Conservation (phyloP, 495 filamentous ascomycete genomes). For the Apodospora peruviana region DNA sequence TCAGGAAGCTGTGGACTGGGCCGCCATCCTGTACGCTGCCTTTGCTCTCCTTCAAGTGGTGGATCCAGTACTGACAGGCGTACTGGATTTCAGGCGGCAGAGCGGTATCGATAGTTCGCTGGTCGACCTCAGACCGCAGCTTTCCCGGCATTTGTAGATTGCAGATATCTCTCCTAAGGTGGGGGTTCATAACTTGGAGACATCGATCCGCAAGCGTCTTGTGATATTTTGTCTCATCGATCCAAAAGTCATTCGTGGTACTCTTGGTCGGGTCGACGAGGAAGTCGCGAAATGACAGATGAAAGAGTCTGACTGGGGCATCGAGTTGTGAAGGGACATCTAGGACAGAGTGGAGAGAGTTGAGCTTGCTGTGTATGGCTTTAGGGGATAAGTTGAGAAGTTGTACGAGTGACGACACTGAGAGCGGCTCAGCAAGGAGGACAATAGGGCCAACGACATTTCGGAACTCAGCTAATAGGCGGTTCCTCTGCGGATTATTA, state of each 20-base stretch:
- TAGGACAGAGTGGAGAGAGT: slow-evolving; percentile 24
- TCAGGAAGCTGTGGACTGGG: slow-evolving; percentile 30
- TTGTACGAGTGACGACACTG: slow-evolving; percentile 17
- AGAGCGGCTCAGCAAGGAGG: slow-evolving; percentile 25
- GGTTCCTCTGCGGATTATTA: background rate
- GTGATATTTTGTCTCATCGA: slow-evolving; percentile 14
- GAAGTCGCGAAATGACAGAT: slow-evolving; percentile 49
- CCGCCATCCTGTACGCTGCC: slow-evolving; percentile 14
- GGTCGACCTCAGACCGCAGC: slow-evolving; percentile 11
- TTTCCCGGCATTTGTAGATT: slow-evolving; percentile 25
- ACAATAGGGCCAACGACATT: slow-evolving; percentile 25
- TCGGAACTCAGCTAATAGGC: slow-evolving; percentile 11
- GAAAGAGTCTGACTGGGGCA: slow-evolving; percentile 32
- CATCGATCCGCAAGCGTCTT: slow-evolving; percentile 24
- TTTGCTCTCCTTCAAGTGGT: slow-evolving; percentile 35
- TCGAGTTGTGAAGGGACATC: slow-evolving; percentile 22
- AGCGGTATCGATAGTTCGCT: slow-evolving; percentile 11
- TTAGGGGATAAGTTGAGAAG: background rate
- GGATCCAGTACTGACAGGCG: slow-evolving; percentile 41
- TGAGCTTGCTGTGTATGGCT: slow-evolving; percentile 8
- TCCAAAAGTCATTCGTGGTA: slow-evolving; percentile 5
- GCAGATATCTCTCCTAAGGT: slow-evolving; percentile 36
- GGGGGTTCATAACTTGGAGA: slow-evolving; percentile 29
- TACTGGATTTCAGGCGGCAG: slow-evolving; percentile 25
- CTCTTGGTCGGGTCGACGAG: slow-evolving; percentile 36